phyloP scores from a whole-genome alignment of 352 stramenopile species.

The Phytopythium vexans region DNA sequence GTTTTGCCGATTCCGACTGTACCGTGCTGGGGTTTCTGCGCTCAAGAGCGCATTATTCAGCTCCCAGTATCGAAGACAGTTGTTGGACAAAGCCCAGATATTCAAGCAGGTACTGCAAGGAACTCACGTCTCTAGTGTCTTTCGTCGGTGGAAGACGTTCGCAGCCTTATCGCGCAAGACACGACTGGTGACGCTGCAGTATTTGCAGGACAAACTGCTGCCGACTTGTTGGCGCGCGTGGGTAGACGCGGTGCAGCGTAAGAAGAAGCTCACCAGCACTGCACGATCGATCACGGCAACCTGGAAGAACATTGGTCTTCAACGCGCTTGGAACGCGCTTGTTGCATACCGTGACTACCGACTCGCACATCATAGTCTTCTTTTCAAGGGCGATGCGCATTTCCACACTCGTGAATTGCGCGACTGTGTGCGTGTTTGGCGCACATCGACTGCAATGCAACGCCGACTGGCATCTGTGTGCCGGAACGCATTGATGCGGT shows the following conservation, averaged over 20 bases:
- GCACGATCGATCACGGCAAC: constrained; percentile 2
- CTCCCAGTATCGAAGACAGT: background rate
- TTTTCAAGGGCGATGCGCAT: constrained; percentile 13
- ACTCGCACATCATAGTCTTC: background rate
- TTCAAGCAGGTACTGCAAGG: constrained; percentile 16
- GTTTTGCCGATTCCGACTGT: constrained; percentile 17
- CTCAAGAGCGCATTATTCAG: constrained; percentile 4
- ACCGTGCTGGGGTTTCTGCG: constrained; percentile 17
- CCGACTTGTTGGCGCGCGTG: constrained; percentile 23
- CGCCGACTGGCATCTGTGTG: constrained; percentile 17
- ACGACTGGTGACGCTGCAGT: constrained; percentile 15
- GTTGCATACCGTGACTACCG: constrained; percentile 5
- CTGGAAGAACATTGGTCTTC: constrained; percentile 21
- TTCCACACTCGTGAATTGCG: constrained; percentile 3
- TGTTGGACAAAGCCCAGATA: constrained; percentile 10
- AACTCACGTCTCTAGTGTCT: constrained; percentile 11
- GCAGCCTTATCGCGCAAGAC: constrained; percentile 14
- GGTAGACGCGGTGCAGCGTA: constrained; percentile 7
- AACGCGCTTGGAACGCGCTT: constrained; percentile 25
- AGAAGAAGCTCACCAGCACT: constrained; percentile 2
- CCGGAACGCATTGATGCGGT: constrained; percentile 22
- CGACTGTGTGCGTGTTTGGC: constrained; percentile 14
- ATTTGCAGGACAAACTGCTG: constrained; percentile 23
- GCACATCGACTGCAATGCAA: constrained; percentile 3
- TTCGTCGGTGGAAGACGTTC: constrained; percentile 23